Conservation (phyloP, 176 grass and related monocot species). For the Typha latifolia region DNA sequence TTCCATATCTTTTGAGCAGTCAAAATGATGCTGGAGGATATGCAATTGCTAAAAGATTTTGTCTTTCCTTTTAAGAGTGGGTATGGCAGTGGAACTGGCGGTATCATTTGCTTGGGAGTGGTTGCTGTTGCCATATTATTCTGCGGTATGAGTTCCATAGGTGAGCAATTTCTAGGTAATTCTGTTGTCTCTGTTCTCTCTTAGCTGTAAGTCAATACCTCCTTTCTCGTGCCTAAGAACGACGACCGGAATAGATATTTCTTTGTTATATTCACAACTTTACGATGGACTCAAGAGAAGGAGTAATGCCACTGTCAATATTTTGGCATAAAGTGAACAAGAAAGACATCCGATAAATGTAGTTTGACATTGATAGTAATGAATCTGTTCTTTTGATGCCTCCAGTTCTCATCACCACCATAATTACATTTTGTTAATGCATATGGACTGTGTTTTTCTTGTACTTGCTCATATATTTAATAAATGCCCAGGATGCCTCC, state of each 20-base stretch:
- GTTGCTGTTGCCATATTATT: conserved; percentile 66
- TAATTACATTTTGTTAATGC: not conserved
- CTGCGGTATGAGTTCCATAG: conserved; percentile 73
- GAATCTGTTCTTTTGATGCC: not conserved
- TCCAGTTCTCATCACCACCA: not conserved
- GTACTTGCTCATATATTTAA: not conserved
- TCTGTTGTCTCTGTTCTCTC: not conserved
- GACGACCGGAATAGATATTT: not conserved
- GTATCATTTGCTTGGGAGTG: conserved; percentile 71
- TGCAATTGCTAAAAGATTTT: conserved; percentile 74
- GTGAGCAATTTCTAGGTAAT: conserved; percentile 80
- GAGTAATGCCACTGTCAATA: conserved; percentile 81
- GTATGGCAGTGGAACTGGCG: conserved; percentile 56
- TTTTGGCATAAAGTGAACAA: conserved; percentile 89
- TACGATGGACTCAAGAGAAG: conserved; percentile 93
- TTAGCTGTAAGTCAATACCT: not conserved
- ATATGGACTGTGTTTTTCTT: not conserved
- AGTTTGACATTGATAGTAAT: conserved; percentile 79
- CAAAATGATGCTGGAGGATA: conserved; percentile 85
- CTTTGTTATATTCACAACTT: not conserved
- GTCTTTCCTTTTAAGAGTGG: conserved; percentile 65
- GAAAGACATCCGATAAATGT: conserved; percentile 75
- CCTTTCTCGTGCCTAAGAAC: not conserved
- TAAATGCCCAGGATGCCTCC: not conserved
- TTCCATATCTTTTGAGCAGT: conserved; percentile 50